phyloP scores from a whole-genome alignment of 805 yeast genomes.

The Candida pini region DNA sequence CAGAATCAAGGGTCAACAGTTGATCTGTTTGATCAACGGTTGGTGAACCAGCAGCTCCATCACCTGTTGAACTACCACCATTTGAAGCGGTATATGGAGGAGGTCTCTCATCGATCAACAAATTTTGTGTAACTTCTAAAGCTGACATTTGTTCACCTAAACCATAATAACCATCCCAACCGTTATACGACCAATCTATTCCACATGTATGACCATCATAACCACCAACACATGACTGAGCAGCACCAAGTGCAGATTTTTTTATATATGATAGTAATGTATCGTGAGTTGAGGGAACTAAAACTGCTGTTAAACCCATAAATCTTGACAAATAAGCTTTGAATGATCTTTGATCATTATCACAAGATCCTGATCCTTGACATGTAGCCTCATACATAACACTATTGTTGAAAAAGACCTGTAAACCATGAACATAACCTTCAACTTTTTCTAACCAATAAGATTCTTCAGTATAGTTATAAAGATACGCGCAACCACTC shows the following conservation, averaged over 20 bases:
- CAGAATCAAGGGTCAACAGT: slow-evolving; percentile 34
- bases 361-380: slow-evolving; percentile 58
- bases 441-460: slow-evolving; percentile 62
- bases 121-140: slow-evolving; percentile 52
- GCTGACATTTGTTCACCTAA: slow-evolving; percentile 79
- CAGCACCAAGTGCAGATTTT: slow-evolving; percentile 61
- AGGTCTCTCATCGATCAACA: slow-evolving; percentile 38
- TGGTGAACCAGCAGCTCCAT: slow-evolving; percentile 61
- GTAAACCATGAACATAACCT: slow-evolving; percentile 48
- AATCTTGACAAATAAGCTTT: slow-evolving; percentile 77
- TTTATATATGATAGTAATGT: slow-evolving; percentile 33
- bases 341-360: slow-evolving; percentile 88
- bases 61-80: slow-evolving; percentile 39
- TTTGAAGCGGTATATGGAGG: slow-evolving; percentile 43
- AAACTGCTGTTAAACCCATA: slow-evolving; percentile 64
- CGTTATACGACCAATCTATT: slow-evolving; percentile 50
- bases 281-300: slow-evolving; percentile 53
- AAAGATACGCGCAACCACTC: slow-evolving; percentile 76
- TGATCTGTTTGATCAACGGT: slow-evolving; percentile 34
- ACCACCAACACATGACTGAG: slow-evolving; percentile 69
- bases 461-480: slow-evolving; percentile 61
- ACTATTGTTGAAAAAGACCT: slow-evolving; percentile 48
- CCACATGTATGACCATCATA: slow-evolving; percentile 75
- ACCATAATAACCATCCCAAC: slow-evolving; percentile 65
- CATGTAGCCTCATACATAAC: slow-evolving; percentile 83